Conservation (phyloP, 2,329 filamentous ascomycete genomes). For the Sclerotinia nivalis region DNA sequence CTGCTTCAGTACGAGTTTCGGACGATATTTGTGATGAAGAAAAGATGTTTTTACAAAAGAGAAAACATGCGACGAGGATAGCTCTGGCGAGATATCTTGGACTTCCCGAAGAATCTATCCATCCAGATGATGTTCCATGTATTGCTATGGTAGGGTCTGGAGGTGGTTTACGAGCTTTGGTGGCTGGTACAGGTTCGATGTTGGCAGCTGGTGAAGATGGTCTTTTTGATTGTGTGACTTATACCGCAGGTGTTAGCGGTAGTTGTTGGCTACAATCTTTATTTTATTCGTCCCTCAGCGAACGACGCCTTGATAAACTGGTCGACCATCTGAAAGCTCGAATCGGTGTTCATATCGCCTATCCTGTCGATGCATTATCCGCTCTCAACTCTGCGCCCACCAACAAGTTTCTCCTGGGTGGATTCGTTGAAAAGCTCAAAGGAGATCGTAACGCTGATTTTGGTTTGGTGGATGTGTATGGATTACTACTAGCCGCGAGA, state of each 20-base stretch:
- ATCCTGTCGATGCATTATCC: slow-evolving; percentile 79
- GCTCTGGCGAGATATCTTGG: slow-evolving; percentile 82
- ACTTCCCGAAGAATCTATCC: slow-evolving; percentile 75
- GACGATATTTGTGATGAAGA: slow-evolving; percentile 81
- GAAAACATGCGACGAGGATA: slow-evolving; percentile 66
- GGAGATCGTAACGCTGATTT: slow-evolving; percentile 79
- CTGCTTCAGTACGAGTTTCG: slow-evolving; percentile 80
- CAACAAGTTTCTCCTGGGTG: slow-evolving; percentile 85
- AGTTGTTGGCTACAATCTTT: slow-evolving; percentile 94
- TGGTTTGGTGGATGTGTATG: slow-evolving; percentile 91
- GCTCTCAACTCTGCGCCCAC: slow-evolving; percentile 86
- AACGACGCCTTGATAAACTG: slow-evolving; percentile 65
- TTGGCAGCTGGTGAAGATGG: slow-evolving; percentile 82
- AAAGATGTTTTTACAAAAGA: slow-evolving; percentile 67
- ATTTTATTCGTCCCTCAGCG: slow-evolving; percentile 77
- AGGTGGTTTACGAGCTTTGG: slow-evolving; percentile 83
- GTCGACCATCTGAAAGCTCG: slow-evolving; percentile 85
- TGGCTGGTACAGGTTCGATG: slow-evolving; percentile 86
- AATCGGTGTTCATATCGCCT: slow-evolving; percentile 86
- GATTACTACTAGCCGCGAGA: slow-evolving; percentile 78
- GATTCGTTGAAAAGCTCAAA: slow-evolving; percentile 87
- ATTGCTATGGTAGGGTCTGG: slow-evolving; percentile 96
- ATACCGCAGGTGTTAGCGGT: slow-evolving; percentile 92
- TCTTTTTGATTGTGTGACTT: slow-evolving; percentile 90
- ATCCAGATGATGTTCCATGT: slow-evolving; percentile 87